phyloP scores from a whole-genome alignment of 208 protist species.

The Trichomonas vaginalis region DNA sequence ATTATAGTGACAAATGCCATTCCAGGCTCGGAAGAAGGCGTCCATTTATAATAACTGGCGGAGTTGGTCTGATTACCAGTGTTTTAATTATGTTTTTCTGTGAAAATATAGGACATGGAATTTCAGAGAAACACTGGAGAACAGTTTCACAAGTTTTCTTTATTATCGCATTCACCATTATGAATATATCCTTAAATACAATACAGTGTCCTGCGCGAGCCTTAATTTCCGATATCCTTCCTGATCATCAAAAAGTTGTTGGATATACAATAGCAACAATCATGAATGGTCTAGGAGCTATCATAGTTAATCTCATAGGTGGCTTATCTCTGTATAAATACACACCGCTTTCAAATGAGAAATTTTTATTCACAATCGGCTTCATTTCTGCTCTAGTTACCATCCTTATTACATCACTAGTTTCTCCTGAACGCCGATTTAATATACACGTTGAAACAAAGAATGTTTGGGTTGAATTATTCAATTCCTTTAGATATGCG shows the following conservation, averaged over 20 bases:
- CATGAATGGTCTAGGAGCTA: neutral
- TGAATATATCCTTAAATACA: neutral
- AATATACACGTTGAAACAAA: no score
- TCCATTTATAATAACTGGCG: neutral
- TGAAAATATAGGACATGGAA: neutral
- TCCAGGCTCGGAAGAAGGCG: neutral
- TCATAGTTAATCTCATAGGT: neutral
- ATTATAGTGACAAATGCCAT: neutral
- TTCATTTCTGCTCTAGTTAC: neutral
- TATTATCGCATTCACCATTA: neutral
- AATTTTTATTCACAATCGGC: neutral
- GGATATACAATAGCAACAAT: neutral
- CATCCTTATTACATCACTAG: neutral
- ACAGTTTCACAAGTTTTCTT: neutral
- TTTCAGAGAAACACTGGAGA: neutral
- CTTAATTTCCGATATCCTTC: neutral
- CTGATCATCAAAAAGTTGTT: neutral
- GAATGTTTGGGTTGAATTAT: neutral
- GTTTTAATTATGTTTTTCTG: neutral
- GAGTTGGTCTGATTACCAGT: neutral
- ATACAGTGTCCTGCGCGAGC: neutral
- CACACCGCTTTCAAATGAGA: neutral
- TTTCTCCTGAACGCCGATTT: neutral
- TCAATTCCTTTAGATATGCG: neutral
- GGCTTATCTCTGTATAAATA: neutral